Conservation (phyloP, 129 eudicot genomes). For the Glebionis coronaria region DNA sequence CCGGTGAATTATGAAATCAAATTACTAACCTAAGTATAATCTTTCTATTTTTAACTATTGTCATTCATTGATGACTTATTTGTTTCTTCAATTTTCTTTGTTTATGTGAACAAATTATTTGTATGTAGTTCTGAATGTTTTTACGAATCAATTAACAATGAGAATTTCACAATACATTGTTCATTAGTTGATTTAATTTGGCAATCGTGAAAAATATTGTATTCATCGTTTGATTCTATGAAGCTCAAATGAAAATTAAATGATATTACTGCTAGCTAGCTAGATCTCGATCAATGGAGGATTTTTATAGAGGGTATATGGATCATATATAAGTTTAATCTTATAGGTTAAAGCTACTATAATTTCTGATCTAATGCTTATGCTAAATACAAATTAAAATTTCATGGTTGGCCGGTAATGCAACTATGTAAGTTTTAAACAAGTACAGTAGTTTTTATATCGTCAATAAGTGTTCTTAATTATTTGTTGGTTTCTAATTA, state of each 20-base stretch:
- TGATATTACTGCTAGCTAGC: too few species aligned
- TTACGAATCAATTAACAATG: slow-evolving; percentile 17
- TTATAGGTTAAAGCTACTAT: too few species aligned
- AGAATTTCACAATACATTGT: slow-evolving; percentile 11
- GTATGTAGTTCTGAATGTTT: slow-evolving; percentile 17
- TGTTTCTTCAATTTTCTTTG: neutral
- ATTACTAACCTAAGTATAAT: neutral
- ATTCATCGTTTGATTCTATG: neutral
- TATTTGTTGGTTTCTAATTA: neutral
- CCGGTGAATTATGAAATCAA: slow-evolving; percentile 18
- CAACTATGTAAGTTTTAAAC: too few species aligned
- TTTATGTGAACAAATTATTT: slow-evolving; percentile 10
- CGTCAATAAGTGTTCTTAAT: too few species aligned
- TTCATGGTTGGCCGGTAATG: too few species aligned
- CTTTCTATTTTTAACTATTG: slow-evolving; percentile 8
- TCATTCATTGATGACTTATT: neutral
- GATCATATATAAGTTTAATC: too few species aligned
- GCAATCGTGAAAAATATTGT: neutral
- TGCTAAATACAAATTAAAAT: too few species aligned
- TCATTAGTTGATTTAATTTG: too few species aligned
- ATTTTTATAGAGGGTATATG: too few species aligned
- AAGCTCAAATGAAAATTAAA: neutral
- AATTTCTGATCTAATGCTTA: too few species aligned
- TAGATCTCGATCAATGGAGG: too few species aligned
- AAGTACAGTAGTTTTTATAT: too few species aligned